Evolutionary conservation across 2,329 filamentous ascomycete species (phyloP), one percentile per base, ranked within the genome.

Genomic region (Botrytis paeoniae): DNA sequence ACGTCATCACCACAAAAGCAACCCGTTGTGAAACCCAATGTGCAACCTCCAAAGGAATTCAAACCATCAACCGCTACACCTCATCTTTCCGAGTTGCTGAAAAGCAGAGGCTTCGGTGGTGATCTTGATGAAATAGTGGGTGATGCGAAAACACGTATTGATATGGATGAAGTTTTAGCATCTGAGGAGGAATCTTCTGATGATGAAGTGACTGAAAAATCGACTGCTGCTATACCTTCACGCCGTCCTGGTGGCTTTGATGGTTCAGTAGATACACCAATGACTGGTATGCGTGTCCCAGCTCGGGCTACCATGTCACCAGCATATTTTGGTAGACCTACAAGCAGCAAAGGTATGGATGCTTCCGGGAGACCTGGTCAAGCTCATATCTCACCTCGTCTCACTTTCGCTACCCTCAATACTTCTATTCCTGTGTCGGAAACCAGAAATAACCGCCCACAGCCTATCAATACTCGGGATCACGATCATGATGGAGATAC

Each of bases 51-150:
- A 64, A 75, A 74, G n/a, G 77, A 81, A 10, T 89, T 90, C 78
- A 83, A 86, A 71, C 85, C 85, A 69, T 88, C 89, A 18, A 81
- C 86, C 10, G 86, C 88, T 48, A 88, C 89, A 25, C 92, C 92
- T 22, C 86, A 92, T 81, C 84, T 95, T 32, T 93, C 92, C 43
- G 86, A 86, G 59, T 82, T 93, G 64, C 85, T 94, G 82, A 85
- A 88, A 77, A 86, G 83, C 75, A 87, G 86, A 79, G 90, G 91
- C 48, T 87, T 92, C 77, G 83, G 84, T 74, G 85, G 89, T 69
- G 87, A 93, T 78, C 85, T 88, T 78, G 91, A 84, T 73, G 89
- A 87, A 82, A 86, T 86, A 76, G 89, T 91, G 68, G 83, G 83
- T 70, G 89, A 91, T 77, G 88, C 88, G 37, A 90, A 88, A 82